A percentile compares a stretch with the other conserved stretches of the same genome.
phyloP scores from a whole-genome alignment of 495 filamentous ascomycete species.

The Podospora australis region DNA sequence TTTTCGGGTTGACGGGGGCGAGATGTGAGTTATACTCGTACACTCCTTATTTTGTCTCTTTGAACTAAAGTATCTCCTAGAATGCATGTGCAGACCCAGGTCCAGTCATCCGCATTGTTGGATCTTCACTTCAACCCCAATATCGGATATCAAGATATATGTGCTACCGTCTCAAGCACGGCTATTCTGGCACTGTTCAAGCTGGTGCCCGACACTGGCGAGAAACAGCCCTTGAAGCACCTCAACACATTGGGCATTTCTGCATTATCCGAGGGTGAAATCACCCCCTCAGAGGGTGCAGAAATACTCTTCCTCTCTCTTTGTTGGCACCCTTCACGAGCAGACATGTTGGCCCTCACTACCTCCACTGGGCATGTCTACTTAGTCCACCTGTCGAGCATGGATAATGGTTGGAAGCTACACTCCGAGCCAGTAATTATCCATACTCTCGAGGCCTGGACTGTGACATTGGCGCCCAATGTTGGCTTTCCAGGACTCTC shows the following conservation, averaged over 20 bases:
- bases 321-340: constrained; percentile 56
- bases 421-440: constrained; percentile 27
- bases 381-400: constrained; percentile 36
- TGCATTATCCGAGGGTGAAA: constrained; percentile 11
- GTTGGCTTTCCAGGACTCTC: background rate
- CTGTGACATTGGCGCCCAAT: constrained; percentile 45
- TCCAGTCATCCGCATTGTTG: constrained; percentile 64
- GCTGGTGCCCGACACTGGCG: constrained; percentile 17
- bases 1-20: constrained; percentile 46
- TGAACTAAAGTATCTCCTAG: constrained; percentile 20
- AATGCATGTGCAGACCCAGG: constrained; percentile 41
- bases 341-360: constrained; percentile 53
- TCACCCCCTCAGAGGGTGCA: constrained; percentile 33
- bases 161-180: constrained; percentile 69
- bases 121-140: constrained; percentile 76
- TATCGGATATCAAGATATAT: constrained; percentile 35
- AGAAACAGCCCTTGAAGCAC: constrained; percentile 25
- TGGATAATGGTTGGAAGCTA: constrained; percentile 21
- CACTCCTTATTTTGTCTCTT: background rate
- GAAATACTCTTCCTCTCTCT: constrained; percentile 63
- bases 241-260: constrained; percentile 25
- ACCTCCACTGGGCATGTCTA: constrained; percentile 59
- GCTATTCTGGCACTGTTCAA: constrained; percentile 61
- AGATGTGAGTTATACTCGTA: constrained; percentile 43
- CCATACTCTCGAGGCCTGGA: constrained; percentile 61